Conservation (phyloP, 805 yeast species). For the Cyberlindnera petersonii region DNA sequence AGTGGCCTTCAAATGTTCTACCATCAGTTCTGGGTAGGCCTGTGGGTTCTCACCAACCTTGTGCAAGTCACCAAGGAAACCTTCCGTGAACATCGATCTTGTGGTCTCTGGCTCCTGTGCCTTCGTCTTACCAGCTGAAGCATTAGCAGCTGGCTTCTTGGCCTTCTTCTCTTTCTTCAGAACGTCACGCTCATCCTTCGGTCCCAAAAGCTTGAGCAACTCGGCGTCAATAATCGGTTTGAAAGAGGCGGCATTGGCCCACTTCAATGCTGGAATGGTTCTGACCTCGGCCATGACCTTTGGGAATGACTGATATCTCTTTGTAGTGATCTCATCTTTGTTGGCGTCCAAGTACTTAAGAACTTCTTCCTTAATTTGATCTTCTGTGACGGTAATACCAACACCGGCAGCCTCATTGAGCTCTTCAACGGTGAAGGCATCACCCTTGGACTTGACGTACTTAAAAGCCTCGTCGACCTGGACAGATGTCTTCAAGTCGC, state of each 20-base stretch:
- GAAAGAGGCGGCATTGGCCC: constrained; percentile 87
- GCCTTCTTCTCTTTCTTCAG: constrained; percentile 75
- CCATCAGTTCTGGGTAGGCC: constrained; percentile 78
- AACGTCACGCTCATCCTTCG: constrained; percentile 92
- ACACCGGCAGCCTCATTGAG: constrained; percentile 73
- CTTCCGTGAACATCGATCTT: constrained; percentile 89
- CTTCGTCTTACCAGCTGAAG: constrained; percentile 26
- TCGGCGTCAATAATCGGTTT: constrained; percentile 84
- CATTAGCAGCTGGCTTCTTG: constrained; percentile 35
- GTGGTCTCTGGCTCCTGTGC: constrained; percentile 22
- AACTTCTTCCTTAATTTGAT: constrained; percentile 58
- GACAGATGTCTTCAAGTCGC: constrained; percentile 57
- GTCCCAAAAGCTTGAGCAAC: constrained; percentile 73
- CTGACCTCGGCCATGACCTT: constrained; percentile 73
- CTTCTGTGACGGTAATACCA: constrained; percentile 68
- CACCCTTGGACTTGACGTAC: constrained; percentile 56
- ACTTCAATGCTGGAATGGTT: constrained; percentile 69
- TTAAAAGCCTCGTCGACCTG: constrained; percentile 81
- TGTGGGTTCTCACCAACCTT: constrained; percentile 95
- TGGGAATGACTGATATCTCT: constrained; percentile 80
- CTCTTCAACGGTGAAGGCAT: constrained; percentile 41
- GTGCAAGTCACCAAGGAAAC: constrained; percentile 92
- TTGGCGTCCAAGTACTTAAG: constrained; percentile 54
- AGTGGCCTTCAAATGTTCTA: constrained; percentile 72
- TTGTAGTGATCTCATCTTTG: constrained; percentile 55